These are phyloP conservation scores for Botrytis pseudocinerea DNA, from an alignment of 2,329 filamentous ascomycete genomes.

Conservation along the genomic window DNA sequence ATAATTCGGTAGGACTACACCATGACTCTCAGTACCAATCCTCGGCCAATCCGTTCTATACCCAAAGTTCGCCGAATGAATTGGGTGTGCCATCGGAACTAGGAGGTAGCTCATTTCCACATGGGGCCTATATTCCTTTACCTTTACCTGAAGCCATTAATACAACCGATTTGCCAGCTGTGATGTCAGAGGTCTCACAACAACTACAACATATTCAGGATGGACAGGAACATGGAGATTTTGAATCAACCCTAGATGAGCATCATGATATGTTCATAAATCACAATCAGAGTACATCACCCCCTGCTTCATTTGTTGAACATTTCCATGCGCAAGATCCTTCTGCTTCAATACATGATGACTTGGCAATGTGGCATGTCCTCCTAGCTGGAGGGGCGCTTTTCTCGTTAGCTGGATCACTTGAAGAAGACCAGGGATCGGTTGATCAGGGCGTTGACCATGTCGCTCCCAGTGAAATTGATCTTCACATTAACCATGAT, in stretches of 20 bases:
- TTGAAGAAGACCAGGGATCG: not conserved
- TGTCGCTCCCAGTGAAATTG: not conserved
- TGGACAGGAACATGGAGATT: constrained; percentile 36
- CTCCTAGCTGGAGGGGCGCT: not conserved
- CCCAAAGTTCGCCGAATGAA: too few relatives aligned
- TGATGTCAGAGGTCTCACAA: constrained; percentile 38
- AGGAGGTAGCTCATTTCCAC: not conserved
- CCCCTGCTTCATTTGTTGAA: constrained; percentile 31
- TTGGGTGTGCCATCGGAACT: not conserved
- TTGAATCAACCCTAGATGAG: constrained; percentile 26
- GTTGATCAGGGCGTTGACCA: constrained; percentile 11
- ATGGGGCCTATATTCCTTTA: not conserved
- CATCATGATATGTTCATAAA: constrained; percentile 30
- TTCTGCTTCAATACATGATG: not conserved
- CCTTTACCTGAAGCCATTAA: not conserved
- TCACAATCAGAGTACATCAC: constrained; percentile 37
- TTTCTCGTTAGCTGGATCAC: constrained; percentile 19
- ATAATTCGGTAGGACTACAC: constrained; percentile 28
- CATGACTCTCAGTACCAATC: not conserved
- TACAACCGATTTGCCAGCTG: constrained; percentile 31
- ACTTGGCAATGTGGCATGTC: constrained; percentile 19
- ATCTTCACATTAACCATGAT: not conserved
- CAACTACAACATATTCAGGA: constrained; percentile 40
- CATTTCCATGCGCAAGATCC: not conserved
- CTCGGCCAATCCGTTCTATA: not conserved